Percentiles rank a stretch among this genome's conserved stretches.
Conservation (phyloP, 768 basidiomycete genomes). For the Nevesoporus exiguus region DNA sequence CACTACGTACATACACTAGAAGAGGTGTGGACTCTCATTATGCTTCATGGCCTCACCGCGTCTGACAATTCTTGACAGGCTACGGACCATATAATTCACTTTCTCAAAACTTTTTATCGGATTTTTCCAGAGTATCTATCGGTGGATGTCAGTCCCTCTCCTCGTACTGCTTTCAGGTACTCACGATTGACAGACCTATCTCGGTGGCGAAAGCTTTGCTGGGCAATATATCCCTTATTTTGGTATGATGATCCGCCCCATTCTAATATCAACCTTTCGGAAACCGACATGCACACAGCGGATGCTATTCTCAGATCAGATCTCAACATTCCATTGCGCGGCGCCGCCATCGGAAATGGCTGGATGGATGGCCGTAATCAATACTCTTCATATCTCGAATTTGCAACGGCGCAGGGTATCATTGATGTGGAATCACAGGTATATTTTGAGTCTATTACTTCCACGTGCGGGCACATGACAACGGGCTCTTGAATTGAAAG, state of each 20-base stretch:
- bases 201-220: slow-evolving; percentile 95
- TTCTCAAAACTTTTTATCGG: slow-evolving; percentile 82
- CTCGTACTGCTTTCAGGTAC: neutral
- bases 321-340: slow-evolving; percentile 62
- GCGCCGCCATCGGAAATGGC: slow-evolving; percentile 92
- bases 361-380: slow-evolving; percentile 93
- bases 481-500: slow-evolving; percentile 35
- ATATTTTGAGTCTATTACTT: slow-evolving; percentile 15
- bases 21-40: slow-evolving; percentile 42
- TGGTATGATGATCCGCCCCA: slow-evolving; percentile 43
- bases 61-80: slow-evolving; percentile 45
- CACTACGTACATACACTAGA: slow-evolving; percentile 76
- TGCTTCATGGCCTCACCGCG: neutral
- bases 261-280: neutral
- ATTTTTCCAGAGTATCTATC: slow-evolving; percentile 86
- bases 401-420: slow-evolving; percentile 73
- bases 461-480: slow-evolving; percentile 1
- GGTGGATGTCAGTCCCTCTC: slow-evolving; percentile 65
- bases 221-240: slow-evolving; percentile 98
- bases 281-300: slow-evolving; percentile 43
- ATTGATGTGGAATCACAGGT: slow-evolving; percentile 72
- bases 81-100: slow-evolving; percentile 73
- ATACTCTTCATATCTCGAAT: slow-evolving; percentile 89
- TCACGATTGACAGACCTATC: slow-evolving; percentile 68
- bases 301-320: slow-evolving; percentile 67